Evolutionary conservation across 2,329 filamentous ascomycete species (phyloP).

Genomic region (Fusarium euwallaceae): DNA sequence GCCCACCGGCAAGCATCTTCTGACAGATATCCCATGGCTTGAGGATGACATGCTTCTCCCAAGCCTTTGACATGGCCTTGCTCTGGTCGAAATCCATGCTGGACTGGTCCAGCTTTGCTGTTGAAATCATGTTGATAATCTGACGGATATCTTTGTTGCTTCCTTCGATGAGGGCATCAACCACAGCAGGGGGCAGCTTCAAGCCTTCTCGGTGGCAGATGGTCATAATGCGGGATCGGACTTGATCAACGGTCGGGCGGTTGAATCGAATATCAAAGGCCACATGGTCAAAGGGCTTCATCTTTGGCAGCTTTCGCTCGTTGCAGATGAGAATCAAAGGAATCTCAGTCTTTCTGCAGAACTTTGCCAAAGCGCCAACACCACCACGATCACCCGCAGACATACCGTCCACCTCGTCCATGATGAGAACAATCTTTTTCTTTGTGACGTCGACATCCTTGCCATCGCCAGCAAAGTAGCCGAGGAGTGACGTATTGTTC

Average conservation of each 20-base stretch:
- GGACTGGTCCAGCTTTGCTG: constrained; percentile 87
- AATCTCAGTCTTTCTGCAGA: constrained; percentile 94
- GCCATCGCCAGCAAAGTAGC: constrained; percentile 88
- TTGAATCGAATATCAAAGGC: constrained; percentile 89
- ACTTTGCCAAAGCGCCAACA: constrained; percentile 91
- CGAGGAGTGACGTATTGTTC: constrained; percentile 91
- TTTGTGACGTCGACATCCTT: constrained; percentile 84
- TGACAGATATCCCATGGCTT: constrained; percentile 98
- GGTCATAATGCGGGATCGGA: constrained; percentile 92
- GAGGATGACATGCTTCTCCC: constrained; percentile 97
- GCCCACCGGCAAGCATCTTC: constrained; percentile 88
- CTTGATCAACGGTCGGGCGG: constrained; percentile 90
- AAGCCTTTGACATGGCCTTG: constrained; percentile 95
- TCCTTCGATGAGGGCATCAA: constrained; percentile 95
- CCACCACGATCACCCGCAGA: constrained; percentile 96
- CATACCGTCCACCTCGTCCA: constrained; percentile 99
- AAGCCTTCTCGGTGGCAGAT: constrained; percentile 93
- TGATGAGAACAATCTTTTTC: constrained; percentile 95
- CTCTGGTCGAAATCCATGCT: constrained; percentile 86
- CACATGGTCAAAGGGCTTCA: constrained; percentile 95
- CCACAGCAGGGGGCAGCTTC: constrained; percentile 83
- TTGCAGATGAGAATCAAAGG: constrained; percentile 99
- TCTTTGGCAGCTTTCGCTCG: constrained; percentile 91
- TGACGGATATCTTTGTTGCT: constrained; percentile 96
- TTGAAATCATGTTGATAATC: constrained; percentile 98